Evolutionary conservation across 2,329 filamentous ascomycete genomes (phyloP), one percentile per base, ranked within the genome.

Genomic region (Dendrostoma leiphaemia): DNA sequence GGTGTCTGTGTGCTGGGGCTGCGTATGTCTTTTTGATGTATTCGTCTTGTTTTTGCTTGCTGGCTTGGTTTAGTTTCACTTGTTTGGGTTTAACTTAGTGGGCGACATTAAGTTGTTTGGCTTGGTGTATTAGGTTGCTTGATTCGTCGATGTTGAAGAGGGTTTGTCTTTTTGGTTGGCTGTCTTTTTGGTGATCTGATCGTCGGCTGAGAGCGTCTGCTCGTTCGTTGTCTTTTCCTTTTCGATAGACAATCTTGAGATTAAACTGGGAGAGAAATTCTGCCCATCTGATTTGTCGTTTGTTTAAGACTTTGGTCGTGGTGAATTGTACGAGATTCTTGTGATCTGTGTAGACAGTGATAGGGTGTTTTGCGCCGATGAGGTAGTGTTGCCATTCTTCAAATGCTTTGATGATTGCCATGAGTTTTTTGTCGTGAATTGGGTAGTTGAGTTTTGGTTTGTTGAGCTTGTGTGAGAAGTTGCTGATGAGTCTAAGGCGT

Each of bases 281-380:
- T 8, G 56, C 44, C 63, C 53, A 70, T 56, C 61, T 24, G 1
- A 56, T 59, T 59, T 71, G 59, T 23, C 59, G 37, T 47, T 49
- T 29, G 53, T 62, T 69, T 6, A 69, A 44, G 4, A 53, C 34
- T 48, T 64, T 64, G 5, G 34, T 64, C 2, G 49, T 63, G 9
- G 58, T 66, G 50, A 69, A 69, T 41, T 62, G 62, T 17, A 54
- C 37, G 19, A 70, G 45, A 26, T 68, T 68, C 48, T 64, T 61
- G 54, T 68, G 52, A 52, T 65, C 56, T 23, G 53, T 61, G 38
- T 57, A 48, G 2, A 64, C 44, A 6, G 58, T 45, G 28, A 61
- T 49, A 17, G 17, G 43, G 17, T 60, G 45, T 50, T 40, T 38
- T 24, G 51, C 32, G 31, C 53, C 48, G 47, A 60, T 46, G 8